Evolutionary conservation across 257 asterid species (phyloP).

Genomic region (Capsicum rhomboideum): DNA sequence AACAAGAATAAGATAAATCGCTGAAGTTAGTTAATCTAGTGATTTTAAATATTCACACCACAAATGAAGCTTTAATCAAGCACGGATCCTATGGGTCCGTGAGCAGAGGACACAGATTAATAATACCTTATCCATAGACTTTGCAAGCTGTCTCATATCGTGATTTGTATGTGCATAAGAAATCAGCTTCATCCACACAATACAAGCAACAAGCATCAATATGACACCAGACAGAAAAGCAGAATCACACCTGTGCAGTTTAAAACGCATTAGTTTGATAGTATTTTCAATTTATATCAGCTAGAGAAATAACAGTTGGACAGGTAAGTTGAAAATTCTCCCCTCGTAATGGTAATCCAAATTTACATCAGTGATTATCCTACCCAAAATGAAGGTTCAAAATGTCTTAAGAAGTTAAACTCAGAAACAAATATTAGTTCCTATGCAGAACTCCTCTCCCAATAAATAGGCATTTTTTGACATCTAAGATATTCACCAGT

Average conservation of each 20-base stretch:
- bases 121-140: conserved; percentile 71
- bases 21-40: neutral
- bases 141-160: conserved; percentile 71
- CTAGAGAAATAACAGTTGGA: neutral
- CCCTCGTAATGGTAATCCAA: neutral
- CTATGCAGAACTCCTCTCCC: neutral
- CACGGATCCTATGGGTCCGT: neutral
- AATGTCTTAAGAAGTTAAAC: neutral
- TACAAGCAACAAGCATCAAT: conserved; percentile 72
- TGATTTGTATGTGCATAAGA: conserved; percentile 91
- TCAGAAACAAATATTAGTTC: neutral
- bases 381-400: neutral
- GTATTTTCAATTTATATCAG: neutral
- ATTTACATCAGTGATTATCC: neutral
- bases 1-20: neutral
- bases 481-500: neutral
- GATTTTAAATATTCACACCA: neutral
- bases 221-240: conserved; percentile 85
- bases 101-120: neutral
- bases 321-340: neutral
- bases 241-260: conserved; percentile 77
- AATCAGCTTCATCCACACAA: conserved; percentile 88
- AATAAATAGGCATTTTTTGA: neutral
- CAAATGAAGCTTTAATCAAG: neutral
- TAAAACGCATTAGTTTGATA: neutral